phyloP scores from a whole-genome alignment of 2,329 filamentous ascomycete species.

The Talaromyces amestolkiae region DNA sequence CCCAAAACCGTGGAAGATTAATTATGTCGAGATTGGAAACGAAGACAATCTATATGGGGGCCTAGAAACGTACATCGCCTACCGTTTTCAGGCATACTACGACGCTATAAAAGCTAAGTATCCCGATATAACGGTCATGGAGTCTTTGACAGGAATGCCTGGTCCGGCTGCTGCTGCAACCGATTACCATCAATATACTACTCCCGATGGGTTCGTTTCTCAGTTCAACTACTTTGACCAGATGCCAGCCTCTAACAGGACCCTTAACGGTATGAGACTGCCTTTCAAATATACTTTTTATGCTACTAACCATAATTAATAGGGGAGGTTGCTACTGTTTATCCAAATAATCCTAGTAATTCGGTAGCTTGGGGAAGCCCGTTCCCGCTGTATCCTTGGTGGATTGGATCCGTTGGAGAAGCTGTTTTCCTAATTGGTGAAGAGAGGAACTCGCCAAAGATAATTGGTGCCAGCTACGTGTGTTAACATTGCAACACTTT shows the following conservation, averaged over 20 bases:
- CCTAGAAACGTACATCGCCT: constrained; percentile 23
- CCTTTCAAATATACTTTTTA: background rate
- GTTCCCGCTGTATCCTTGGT: constrained; percentile 54
- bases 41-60: constrained; percentile 59
- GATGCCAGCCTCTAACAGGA: constrained; percentile 31
- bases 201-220: constrained; percentile 39
- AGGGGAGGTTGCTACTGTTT: constrained; percentile 22
- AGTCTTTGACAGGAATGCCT: constrained; percentile 1
- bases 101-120: constrained; percentile 56
- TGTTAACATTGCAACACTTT: background rate
- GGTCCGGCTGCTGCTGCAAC: constrained; percentile 28
- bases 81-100: constrained; percentile 60
- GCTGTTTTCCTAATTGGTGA: constrained; percentile 62
- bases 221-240: constrained; percentile 46
- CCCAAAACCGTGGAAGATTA: constrained; percentile 57
- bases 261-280: constrained; percentile 26
- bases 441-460: constrained; percentile 53
- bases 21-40: constrained; percentile 65
- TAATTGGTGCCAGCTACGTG: constrained; percentile 12
- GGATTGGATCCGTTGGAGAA: constrained; percentile 54
- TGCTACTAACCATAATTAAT: background rate
- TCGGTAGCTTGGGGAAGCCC: constrained; percentile 39
- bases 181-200: constrained; percentile 47
- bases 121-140: constrained; percentile 39
- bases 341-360: constrained; percentile 49